Evolutionary conservation across 1,139 yeast species (phyloP).

Genomic region (Suhomyces bolitotheri): DNA sequence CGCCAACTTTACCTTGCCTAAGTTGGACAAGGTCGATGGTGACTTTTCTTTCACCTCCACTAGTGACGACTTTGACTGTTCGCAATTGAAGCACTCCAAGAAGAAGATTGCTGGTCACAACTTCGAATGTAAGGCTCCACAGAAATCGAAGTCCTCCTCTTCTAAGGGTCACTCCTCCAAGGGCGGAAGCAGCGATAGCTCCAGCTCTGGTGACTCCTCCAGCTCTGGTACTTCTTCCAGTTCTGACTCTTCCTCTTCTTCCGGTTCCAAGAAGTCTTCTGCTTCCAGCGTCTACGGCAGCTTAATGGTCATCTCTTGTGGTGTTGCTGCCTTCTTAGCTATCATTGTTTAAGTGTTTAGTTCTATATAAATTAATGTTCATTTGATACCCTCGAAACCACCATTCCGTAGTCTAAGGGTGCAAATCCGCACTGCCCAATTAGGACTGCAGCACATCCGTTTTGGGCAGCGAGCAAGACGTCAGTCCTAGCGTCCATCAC

Average conservation of each 20-base stretch:
- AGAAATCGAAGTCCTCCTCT: conserved; percentile 17
- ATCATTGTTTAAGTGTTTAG: conserved; percentile 17
- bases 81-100: conserved; percentile 32
- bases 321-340: conserved; percentile 25
- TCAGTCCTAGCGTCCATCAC: no score
- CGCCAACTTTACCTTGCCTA: conserved; percentile 40
- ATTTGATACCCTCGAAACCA: no score
- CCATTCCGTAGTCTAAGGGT: no score
- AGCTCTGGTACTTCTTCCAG: conserved; percentile 9
- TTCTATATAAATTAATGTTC: conserved; percentile 3
- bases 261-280: conserved; percentile 20
- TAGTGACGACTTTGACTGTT: conserved; percentile 42
- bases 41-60: conserved; percentile 43
- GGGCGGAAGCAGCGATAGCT: conserved; percentile 16
- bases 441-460: no score
- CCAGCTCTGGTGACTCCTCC: conserved; percentile 18
- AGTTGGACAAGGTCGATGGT: conserved; percentile 44
- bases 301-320: conserved; percentile 17
- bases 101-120: conserved; percentile 48
- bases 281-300: conserved; percentile 16
- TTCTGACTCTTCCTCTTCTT: conserved; percentile 8
- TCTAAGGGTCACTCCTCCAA: conserved; percentile 12
- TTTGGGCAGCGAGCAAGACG: no score
- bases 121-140: conserved; percentile 44
- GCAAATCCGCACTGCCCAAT: no score